Base-by-base conservation (phyloP, 106 monocot species). In the Acanthochlamys bracteata region DNA sequence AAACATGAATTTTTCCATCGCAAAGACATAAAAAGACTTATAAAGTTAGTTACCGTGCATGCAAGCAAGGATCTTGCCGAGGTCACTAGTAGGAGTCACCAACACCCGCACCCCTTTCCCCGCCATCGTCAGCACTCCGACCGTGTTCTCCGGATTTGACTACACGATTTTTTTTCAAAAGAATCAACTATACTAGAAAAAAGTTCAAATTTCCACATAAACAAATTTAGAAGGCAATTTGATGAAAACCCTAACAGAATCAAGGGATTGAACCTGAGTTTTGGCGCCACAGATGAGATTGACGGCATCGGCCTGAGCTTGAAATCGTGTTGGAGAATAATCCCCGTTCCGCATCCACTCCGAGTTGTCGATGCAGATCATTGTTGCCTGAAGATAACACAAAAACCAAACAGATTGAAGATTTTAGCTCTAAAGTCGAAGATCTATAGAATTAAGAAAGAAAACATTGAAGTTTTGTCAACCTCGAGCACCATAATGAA, bases 321-420 rank as follows among this genome's bases (percentile, higher is more conserved):
- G 91, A 73, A 91, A 88, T 11, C 96, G 82, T 24, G 53, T 74
- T 33, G 96, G 96, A 15, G 78, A 47, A 64, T 98, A 98, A 52
- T 98, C 96, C 1, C 96, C 96, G 60, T 91, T 98, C 65, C 96
- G 61, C 83, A 83, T 98, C 96, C 96, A 98, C 78, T 98, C 96
- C 41, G 96, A 91, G 53, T 98, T 98, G 77, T 98, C 96, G 63
- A 98, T 81, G 63, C 91, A 91, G 67, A 98, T 98, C 96, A 98
- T 88, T 16, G 96, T 98, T 13, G 96, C 91, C 96, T 91, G 80
- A 53, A 17, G 4, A 62, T 40, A 62, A 41, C 19, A 27, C 22
- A 59, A 24, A 20, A 15, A 41, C 41, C 25, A n/a, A 58, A 59
- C 51, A 12, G 10, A n/a, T 45, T 41, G 10, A n/a, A 22, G 17